Evolutionary conservation across 306 rosid species (phyloP).

Genomic region (Oemleria cerasiformis): DNA sequence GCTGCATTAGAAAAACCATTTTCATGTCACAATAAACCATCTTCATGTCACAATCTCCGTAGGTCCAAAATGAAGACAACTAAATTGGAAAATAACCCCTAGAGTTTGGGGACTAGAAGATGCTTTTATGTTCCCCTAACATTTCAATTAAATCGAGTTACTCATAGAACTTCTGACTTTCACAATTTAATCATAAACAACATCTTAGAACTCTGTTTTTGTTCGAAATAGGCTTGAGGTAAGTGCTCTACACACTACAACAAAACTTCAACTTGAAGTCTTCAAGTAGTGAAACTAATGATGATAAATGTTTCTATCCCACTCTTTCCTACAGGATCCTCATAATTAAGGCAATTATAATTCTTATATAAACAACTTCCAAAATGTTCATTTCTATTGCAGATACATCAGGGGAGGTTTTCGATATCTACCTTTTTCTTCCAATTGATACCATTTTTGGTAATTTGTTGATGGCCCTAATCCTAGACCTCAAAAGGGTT

Average conservation of each 20-base stretch:
- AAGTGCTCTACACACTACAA: background rate
- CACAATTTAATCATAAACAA: background rate
- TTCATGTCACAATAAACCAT: slow-evolving; percentile 1
- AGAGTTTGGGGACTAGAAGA: background rate
- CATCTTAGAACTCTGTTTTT: background rate
- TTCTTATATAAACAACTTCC: background rate
- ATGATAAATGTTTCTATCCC: background rate
- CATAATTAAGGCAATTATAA: background rate
- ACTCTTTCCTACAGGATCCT: slow-evolving; percentile 1
- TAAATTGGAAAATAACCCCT: background rate
- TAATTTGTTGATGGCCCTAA: background rate
- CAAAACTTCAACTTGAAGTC: background rate
- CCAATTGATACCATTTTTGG: background rate
- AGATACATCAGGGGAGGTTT: background rate
- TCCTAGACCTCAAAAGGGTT: slow-evolving; percentile 1
- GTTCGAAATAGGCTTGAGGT: background rate
- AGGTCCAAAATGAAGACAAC: background rate
- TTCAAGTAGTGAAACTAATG: background rate
- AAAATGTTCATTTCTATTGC: background rate
- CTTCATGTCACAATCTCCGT: background rate
- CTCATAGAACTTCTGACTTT: background rate
- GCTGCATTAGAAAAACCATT: slow-evolving; percentile 41
- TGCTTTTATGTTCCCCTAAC: background rate
- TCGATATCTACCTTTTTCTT: background rate
- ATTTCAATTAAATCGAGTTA: background rate